phyloP scores from a whole-genome alignment of 1,284 basidiomycete genomes.

The Rhizoctonia solani region DNA sequence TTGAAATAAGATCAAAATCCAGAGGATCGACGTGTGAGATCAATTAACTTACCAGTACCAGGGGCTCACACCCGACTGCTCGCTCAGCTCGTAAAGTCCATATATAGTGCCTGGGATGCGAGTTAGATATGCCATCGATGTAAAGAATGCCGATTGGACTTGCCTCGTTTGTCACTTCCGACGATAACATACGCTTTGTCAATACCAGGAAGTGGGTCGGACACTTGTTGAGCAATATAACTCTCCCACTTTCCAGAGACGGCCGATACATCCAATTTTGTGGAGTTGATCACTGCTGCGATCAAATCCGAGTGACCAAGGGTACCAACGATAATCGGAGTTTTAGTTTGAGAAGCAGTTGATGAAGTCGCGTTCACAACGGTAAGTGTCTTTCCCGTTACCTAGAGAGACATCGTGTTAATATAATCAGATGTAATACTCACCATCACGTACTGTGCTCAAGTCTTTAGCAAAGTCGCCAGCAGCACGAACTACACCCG shows the following conservation, averaged over 20 bases:
- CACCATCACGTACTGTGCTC: conserved; percentile 42
- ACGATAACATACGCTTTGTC: conserved; percentile 65
- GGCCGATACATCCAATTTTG: conserved; percentile 58
- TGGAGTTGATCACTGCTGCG: conserved; percentile 55
- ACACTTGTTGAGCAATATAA: conserved; percentile 57
- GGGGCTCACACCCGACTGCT: conserved; percentile 60
- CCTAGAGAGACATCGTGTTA: conserved; percentile 41
- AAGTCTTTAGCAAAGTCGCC: conserved; percentile 65
- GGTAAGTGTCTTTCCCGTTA: conserved; percentile 57
- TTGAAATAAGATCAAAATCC: not conserved
- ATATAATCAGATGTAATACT: not conserved
- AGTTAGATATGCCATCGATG: not conserved
- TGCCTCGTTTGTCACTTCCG: conserved; percentile 65
- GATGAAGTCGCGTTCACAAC: conserved; percentile 53
- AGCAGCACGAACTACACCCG: conserved; percentile 65
- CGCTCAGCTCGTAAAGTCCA: conserved; percentile 69
- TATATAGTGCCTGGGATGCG: conserved; percentile 55
- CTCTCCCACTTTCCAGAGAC: conserved; percentile 68
- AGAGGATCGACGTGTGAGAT: not conserved
- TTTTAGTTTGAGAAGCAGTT: conserved; percentile 35
- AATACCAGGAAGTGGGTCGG: conserved; percentile 61
- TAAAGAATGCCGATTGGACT: conserved; percentile 23
- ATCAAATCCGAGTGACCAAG: conserved; percentile 65
- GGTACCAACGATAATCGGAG: conserved; percentile 66
- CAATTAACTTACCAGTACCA: conserved; percentile 34